A percentile compares a stretch with the other conserved stretches of the same genome.
phyloP scores from a whole-genome alignment of 2,329 filamentous ascomycete genomes.

The Grosmannia huntii region DNA sequence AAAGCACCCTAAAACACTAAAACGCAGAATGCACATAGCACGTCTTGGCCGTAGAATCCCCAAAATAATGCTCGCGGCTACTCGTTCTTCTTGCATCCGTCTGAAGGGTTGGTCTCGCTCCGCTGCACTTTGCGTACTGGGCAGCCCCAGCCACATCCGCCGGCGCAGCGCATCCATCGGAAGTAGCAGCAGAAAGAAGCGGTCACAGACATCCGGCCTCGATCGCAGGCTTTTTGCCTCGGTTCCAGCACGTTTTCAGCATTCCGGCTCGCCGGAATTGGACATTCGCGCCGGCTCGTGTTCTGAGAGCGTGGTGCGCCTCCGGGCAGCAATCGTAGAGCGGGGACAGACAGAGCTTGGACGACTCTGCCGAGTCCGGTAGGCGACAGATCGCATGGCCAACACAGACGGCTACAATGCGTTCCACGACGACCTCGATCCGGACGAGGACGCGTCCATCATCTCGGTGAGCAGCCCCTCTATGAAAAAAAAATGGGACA shows the following conservation, averaged over 20 bases:
- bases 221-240: background rate
- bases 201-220: background rate
- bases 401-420: constrained; percentile 28
- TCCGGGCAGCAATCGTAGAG: no score
- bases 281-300: background rate
- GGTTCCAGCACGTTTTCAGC: background rate
- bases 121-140: background rate
- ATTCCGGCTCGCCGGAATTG: background rate
- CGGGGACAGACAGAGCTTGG: no score
- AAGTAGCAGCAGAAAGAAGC: background rate
- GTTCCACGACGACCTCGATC: constrained; percentile 31
- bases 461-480: constrained; percentile 19
- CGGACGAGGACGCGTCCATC: constrained; percentile 35
- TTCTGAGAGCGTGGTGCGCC: background rate
- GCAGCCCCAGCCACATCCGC: background rate
- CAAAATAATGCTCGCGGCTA: background rate
- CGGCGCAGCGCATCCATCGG: background rate
- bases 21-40: background rate
- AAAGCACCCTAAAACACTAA: background rate
- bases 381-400: constrained; percentile 14
- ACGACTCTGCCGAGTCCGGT: no score
- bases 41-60: background rate
- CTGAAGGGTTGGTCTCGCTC: background rate
- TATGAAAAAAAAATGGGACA: background rate
- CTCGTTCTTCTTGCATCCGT: background rate